These are phyloP conservation scores for Calonectria henricotiae DNA, from an alignment of 2,329 filamentous ascomycete genomes.

Conservation along the genomic window DNA sequence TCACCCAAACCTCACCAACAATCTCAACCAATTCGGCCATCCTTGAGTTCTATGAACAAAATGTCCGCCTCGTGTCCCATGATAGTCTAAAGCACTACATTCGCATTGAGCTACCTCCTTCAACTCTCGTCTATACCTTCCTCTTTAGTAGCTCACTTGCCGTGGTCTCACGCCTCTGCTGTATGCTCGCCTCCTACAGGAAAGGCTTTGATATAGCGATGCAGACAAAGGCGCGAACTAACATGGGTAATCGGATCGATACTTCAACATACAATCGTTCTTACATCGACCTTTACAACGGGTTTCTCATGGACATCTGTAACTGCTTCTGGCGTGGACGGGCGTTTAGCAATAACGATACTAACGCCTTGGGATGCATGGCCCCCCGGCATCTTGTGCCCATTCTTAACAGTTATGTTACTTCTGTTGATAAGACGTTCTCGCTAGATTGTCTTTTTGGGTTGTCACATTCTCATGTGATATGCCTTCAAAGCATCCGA, in stretches of 20 bases:
- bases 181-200: slow-evolving; percentile 82
- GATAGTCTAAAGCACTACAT: slow-evolving; percentile 68
- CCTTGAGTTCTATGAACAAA: slow-evolving; percentile 80
- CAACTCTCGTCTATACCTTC: slow-evolving; percentile 79
- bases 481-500: slow-evolving; percentile 71
- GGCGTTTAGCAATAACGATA: slow-evolving; percentile 78
- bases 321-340: slow-evolving; percentile 86
- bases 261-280: slow-evolving; percentile 68
- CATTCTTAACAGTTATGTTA: slow-evolving; percentile 66
- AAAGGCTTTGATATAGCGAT: slow-evolving; percentile 79
- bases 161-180: slow-evolving; percentile 79
- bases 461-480: slow-evolving; percentile 72
- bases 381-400: slow-evolving; percentile 64
- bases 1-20: slow-evolving; percentile 70
- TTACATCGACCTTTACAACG: slow-evolving; percentile 82
- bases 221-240: slow-evolving; percentile 58
- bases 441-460: slow-evolving; percentile 69
- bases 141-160: slow-evolving; percentile 77
- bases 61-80: slow-evolving; percentile 72
- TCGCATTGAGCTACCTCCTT: slow-evolving; percentile 79
- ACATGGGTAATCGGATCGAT: slow-evolving; percentile 53
- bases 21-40: slow-evolving; percentile 70
- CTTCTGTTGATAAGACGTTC: slow-evolving; percentile 65
- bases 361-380: slow-evolving; percentile 74
- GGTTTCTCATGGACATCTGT: slow-evolving; percentile 89